Conservation (phyloP, 2,329 filamentous ascomycete species). For the Lasiodiplodia gonubiensis region DNA sequence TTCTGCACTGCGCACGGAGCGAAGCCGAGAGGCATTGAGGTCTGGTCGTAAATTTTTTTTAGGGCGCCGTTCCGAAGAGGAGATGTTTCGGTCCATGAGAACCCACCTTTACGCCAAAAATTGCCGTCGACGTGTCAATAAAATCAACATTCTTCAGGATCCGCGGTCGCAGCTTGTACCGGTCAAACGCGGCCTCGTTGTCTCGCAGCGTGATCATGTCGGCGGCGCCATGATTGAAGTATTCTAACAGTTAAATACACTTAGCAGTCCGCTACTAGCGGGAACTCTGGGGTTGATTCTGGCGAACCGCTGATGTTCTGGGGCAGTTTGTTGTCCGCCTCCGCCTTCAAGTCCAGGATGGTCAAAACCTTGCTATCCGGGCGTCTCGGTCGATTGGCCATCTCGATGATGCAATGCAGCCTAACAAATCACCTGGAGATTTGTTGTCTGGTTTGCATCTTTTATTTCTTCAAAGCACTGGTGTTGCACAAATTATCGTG, state of each 20-base stretch:
- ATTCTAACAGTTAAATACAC: not conserved
- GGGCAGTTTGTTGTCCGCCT: not conserved
- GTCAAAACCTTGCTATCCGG: not conserved
- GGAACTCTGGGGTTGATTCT: not conserved
- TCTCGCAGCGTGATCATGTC: not conserved
- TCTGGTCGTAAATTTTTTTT: no score
- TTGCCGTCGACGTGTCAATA: not conserved
- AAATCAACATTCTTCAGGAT: not conserved
- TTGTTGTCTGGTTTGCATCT: no score
- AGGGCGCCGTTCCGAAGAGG: no score
- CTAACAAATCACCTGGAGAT: no score
- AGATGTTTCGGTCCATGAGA: no score
- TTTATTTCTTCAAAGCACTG: no score
- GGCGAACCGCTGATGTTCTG: not conserved
- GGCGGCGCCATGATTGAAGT: not conserved
- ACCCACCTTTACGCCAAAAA: no score
- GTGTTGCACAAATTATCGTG: no score
- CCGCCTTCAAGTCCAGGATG: not conserved
- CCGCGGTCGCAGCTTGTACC: not conserved
- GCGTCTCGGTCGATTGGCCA: not conserved
- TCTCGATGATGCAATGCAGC: not conserved
- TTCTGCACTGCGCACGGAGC: constrained; percentile 68
- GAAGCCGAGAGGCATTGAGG: constrained; percentile 45
- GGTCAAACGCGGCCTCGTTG: not conserved
- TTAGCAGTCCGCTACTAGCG: not conserved